phyloP scores from a whole-genome alignment of 257 asterid genomes.

The Jaltomata sinuosa region DNA sequence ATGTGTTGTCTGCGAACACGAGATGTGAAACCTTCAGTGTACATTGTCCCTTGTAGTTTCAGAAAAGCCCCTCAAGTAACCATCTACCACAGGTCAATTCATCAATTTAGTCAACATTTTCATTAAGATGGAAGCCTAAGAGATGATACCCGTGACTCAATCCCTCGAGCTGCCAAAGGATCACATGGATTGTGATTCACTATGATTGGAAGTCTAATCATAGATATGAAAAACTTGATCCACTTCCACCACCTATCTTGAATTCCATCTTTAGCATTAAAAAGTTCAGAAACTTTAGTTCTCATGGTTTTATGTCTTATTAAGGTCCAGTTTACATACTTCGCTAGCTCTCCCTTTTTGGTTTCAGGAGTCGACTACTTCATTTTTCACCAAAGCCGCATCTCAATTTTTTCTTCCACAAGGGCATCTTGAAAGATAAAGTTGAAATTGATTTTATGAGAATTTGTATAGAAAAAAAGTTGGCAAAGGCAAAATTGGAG shows the following conservation, averaged over 20 bases:
- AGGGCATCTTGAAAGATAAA: not conserved
- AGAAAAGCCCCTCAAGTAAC: not conserved
- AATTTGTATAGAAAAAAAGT: not conserved
- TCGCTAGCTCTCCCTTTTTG: not conserved
- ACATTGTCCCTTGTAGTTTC: not conserved
- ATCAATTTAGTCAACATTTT: not conserved
- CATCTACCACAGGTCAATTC: not conserved
- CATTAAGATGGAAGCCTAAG: not conserved
- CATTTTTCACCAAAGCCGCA: not conserved
- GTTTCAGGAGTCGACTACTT: not conserved
- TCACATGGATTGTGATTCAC: not conserved
- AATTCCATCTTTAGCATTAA: not conserved
- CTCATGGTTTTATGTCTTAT: not conserved
- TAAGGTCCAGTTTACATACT: not conserved
- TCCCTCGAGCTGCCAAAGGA: not conserved
- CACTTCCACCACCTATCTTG: not conserved
- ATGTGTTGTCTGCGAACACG: not conserved
- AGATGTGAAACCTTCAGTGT: not conserved
- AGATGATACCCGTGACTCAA: not conserved
- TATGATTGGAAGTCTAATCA: not conserved
- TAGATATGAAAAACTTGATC: not conserved
- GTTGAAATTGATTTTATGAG: not conserved
- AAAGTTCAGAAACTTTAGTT: not conserved
- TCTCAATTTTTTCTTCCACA: not conserved
- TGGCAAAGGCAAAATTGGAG: not conserved